phyloP scores from a whole-genome alignment of 2,329 filamentous ascomycete genomes.

The Fusarium illudens region DNA sequence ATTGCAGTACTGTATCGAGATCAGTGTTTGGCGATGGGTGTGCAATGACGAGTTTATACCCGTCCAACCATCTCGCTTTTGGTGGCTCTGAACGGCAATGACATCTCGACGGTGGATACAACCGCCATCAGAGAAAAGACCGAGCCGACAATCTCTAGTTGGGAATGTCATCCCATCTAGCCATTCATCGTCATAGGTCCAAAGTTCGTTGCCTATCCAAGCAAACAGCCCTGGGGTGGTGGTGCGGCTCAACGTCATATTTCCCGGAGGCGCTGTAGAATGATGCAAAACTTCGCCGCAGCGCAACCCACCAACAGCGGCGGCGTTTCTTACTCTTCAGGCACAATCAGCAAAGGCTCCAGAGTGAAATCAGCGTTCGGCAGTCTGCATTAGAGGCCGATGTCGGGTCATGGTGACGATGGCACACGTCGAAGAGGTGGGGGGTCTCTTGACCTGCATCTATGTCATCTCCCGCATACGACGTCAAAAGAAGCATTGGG shows the following conservation, averaged over 20 bases:
- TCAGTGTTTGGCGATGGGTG: neutral
- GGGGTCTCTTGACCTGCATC: neutral
- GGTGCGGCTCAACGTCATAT: slow-evolving; percentile 38
- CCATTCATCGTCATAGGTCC: slow-evolving; percentile 23
- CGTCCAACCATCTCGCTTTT: neutral
- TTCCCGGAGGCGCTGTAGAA: slow-evolving; percentile 16
- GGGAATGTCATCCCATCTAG: slow-evolving; percentile 3
- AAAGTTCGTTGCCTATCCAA: slow-evolving; percentile 13
- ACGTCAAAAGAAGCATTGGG: slow-evolving; percentile 35
- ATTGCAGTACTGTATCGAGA: slow-evolving; percentile 9
- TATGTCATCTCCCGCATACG: slow-evolving; percentile 26
- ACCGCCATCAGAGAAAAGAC: neutral
- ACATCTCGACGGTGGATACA: neutral
- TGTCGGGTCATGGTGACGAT: neutral
- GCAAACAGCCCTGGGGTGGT: slow-evolving; percentile 10
- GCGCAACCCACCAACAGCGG: slow-evolving; percentile 19
- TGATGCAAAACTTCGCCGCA: slow-evolving; percentile 35
- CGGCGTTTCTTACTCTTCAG: slow-evolving; percentile 1
- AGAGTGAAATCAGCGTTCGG: neutral
- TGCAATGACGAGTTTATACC: neutral
- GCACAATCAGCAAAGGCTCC: slow-evolving; percentile 1
- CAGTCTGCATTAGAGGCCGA: neutral
- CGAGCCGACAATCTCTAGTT: neutral
- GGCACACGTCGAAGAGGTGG: neutral
- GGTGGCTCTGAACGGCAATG: neutral